These are phyloP conservation scores for Aspergillus fischeri DNA, from an alignment of 2,329 filamentous ascomycete species.

Conservation along the genomic window DNA sequence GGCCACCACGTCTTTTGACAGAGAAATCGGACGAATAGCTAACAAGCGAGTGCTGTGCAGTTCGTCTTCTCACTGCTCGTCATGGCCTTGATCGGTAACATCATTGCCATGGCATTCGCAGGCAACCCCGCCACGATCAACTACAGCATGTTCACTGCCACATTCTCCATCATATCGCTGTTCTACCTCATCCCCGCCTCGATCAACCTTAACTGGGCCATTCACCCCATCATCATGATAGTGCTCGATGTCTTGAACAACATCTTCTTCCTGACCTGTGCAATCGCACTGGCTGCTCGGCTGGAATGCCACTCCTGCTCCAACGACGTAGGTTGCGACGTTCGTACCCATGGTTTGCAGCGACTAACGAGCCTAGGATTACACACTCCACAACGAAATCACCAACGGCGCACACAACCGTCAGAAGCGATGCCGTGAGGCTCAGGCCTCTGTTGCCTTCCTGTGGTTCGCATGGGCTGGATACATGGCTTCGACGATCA, in stretches of 20 bases:
- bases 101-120: slow-evolving; percentile 50
- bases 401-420: slow-evolving; percentile 39
- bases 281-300: slow-evolving; percentile 46
- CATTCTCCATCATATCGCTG: slow-evolving; percentile 46
- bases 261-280: slow-evolving; percentile 47
- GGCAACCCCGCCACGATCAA: slow-evolving; percentile 57
- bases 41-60: slow-evolving; percentile 32
- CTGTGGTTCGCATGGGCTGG: slow-evolving; percentile 49
- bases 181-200: slow-evolving; percentile 46
- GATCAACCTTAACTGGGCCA: slow-evolving; percentile 36
- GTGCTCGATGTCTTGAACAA: slow-evolving; percentile 45
- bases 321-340: slow-evolving; percentile 38
- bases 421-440: slow-evolving; percentile 47
- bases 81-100: slow-evolving; percentile 60
- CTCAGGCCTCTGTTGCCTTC: slow-evolving; percentile 49
- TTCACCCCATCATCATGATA: slow-evolving; percentile 43
- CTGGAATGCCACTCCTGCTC: slow-evolving; percentile 43
- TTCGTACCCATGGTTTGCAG: background rate
- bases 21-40: background rate
- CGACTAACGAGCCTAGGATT: slow-evolving; percentile 24
- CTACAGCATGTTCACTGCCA: slow-evolving; percentile 47
- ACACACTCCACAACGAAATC: slow-evolving; percentile 42
- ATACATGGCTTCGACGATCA: slow-evolving; percentile 39
- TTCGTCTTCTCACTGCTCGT: slow-evolving; percentile 58
- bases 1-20: background rate